Conservation (phyloP, 2,329 filamentous ascomycete species). For the Cercospora sojina region DNA sequence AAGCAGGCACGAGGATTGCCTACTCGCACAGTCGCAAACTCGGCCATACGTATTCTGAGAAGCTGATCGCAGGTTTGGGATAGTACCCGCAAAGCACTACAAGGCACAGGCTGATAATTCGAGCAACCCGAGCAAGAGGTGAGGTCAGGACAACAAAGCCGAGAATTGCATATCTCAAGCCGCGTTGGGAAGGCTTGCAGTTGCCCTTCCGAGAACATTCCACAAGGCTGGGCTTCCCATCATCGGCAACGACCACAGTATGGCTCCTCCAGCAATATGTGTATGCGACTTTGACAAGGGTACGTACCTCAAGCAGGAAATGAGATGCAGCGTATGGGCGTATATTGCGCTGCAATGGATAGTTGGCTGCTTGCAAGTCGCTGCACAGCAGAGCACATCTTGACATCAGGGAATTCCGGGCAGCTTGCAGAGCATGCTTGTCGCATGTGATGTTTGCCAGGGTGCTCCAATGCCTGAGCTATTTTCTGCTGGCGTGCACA, state of each 20-base stretch:
- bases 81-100: too few species aligned
- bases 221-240: too few species aligned
- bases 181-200: background rate
- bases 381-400: background rate
- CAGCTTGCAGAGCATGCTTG: background rate
- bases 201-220: too few species aligned
- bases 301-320: background rate
- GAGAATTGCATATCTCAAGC: too few species aligned
- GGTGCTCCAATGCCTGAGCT: background rate
- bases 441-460: background rate
- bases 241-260: background rate
- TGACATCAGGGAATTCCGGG: background rate
- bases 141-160: too few species aligned
- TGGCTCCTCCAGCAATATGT: background rate
- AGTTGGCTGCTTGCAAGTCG: background rate
- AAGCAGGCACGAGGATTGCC: too few species aligned
- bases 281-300: background rate
- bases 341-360: background rate
- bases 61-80: too few species aligned
- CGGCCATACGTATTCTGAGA: too few species aligned
- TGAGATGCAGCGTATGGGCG: background rate
- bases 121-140: too few species aligned
- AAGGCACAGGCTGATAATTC: too few species aligned
- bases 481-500: background rate
- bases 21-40: too few species aligned